Percentiles rank a stretch among this genome's conserved stretches.
These are phyloP conservation scores for Crataegus laevigata DNA, from an alignment of 306 rosid species.

Conservation along the genomic window DNA sequence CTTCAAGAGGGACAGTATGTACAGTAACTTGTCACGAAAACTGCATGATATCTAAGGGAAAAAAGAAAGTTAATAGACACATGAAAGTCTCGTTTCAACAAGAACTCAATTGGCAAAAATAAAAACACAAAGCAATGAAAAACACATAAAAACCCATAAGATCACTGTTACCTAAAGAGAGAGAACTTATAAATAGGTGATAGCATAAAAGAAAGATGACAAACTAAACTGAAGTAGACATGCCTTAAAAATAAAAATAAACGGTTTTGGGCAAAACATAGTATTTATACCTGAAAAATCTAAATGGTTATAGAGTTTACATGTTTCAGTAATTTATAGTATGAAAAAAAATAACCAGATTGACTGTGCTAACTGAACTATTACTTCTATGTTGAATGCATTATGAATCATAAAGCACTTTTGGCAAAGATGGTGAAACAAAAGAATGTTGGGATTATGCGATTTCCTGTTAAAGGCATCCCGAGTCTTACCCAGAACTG, in stretches of 20 bases:
- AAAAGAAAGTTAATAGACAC: conserved; percentile 1
- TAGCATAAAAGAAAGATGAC: not conserved
- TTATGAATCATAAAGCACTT: not conserved
- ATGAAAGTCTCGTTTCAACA: conserved; percentile 4
- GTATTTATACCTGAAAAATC: not conserved
- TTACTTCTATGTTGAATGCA: not conserved
- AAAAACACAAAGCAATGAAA: not conserved
- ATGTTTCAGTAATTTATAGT: not conserved
- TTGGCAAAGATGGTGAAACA: not conserved
- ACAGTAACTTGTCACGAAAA: conserved; percentile 64
- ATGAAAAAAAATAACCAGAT: not conserved
- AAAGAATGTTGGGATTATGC: not conserved
- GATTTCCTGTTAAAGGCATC: not conserved
- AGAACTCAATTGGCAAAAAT: conserved; percentile 4
- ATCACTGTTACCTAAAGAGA: not conserved
- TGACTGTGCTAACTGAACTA: not conserved
- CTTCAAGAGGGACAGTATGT: conserved; percentile 76
- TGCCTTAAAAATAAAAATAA: not conserved
- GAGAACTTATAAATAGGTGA: not conserved
- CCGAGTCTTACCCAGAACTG: conserved; percentile 69
- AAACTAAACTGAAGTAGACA: not conserved
- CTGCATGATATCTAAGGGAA: conserved; percentile 62
- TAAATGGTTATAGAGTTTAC: not conserved
- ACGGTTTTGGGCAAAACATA: not conserved
- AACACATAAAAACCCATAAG: not conserved